phyloP scores from a whole-genome alignment of 2,329 filamentous ascomycete species.

The Fusarium hostae region DNA sequence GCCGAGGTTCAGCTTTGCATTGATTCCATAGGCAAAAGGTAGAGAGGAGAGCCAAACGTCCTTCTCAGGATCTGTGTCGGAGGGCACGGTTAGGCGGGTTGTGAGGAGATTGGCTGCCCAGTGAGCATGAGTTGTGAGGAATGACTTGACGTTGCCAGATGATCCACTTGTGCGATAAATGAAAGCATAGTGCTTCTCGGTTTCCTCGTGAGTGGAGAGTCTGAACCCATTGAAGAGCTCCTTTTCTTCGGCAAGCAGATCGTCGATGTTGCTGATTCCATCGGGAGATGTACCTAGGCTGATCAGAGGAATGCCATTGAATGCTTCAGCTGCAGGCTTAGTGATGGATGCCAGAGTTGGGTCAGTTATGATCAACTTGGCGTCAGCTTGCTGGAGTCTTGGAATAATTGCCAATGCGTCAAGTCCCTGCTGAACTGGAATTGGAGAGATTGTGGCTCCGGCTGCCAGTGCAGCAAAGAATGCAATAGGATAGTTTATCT shows the following conservation, averaged over 20 bases:
- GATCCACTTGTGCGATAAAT: background rate
- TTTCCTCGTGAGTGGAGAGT: background rate
- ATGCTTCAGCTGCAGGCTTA: background rate
- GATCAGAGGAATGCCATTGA: background rate
- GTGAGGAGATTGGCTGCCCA: background rate
- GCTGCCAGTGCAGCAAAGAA: background rate
- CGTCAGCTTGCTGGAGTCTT: background rate
- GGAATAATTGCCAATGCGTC: background rate
- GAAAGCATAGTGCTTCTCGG: background rate
- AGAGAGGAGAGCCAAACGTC: background rate
- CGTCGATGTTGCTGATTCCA: background rate
- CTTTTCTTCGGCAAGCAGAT: background rate
- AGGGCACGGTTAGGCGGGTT: background rate
- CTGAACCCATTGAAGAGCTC: background rate
- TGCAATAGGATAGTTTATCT: background rate
- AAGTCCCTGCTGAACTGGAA: background rate
- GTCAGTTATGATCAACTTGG: background rate
- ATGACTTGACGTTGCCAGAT: background rate
- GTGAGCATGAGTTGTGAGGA: background rate
- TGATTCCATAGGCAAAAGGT: background rate
- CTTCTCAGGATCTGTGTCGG: background rate
- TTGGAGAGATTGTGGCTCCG: background rate
- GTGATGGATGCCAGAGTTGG: background rate
- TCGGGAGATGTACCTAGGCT: background rate
- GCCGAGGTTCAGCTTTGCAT: background rate